Conservation (phyloP, 2,329 filamentous ascomycete species). For the Capronia coronata region DNA sequence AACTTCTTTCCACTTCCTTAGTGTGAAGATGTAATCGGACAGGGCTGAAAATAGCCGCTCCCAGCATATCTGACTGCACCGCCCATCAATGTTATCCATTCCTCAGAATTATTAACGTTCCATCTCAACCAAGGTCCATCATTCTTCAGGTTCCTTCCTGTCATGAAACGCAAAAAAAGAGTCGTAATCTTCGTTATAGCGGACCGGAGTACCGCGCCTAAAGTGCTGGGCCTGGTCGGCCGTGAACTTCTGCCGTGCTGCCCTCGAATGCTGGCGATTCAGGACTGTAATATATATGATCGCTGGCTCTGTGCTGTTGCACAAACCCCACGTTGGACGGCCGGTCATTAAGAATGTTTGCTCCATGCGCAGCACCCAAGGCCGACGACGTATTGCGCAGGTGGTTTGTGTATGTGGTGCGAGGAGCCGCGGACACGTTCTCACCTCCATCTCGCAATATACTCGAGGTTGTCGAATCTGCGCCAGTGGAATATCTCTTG, state of each 20-base stretch:
- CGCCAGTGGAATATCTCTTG: conserved; percentile 26
- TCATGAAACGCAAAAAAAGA: background rate
- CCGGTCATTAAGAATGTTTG: conserved; percentile 36
- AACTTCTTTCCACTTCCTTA: too few relatives aligned
- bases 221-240: conserved; percentile 3
- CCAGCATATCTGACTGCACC: background rate
- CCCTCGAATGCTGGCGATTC: conserved; percentile 28
- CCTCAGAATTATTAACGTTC: background rate
- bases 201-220: too few relatives aligned
- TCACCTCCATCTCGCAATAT: conserved; percentile 31
- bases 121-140: background rate
- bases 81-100: background rate
- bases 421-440: conserved; percentile 15
- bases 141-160: background rate
- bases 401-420: conserved; percentile 24
- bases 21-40: background rate
- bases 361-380: conserved; percentile 30
- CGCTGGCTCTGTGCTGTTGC: conserved; percentile 43
- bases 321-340: conserved; percentile 48
- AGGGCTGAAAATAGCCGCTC: background rate
- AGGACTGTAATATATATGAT: conserved; percentile 43
- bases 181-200: conserved; percentile 5
- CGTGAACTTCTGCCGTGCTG: conserved; percentile 23
- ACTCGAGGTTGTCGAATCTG: conserved; percentile 35
- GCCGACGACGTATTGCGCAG: conserved; percentile 31